Base-by-base conservation (phyloP, 2,329 filamentous ascomycete species). In the Lasiodiplodia gonubiensis region DNA sequence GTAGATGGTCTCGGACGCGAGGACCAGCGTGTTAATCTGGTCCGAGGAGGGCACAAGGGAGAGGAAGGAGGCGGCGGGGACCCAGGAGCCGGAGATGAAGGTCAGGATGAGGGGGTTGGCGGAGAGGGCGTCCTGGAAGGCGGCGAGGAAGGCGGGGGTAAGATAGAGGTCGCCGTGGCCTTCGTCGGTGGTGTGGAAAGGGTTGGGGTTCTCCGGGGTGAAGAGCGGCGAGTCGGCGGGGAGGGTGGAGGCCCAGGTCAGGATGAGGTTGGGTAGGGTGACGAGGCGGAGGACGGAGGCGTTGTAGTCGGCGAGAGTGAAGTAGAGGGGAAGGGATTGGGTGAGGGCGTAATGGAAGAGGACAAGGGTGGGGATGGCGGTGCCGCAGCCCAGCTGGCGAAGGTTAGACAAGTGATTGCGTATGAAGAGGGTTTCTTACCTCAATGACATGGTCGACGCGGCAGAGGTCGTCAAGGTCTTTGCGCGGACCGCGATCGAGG, bases 1-100 rank as follows among this genome's bases (percentile, higher is more conserved):
- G 79, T 95, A 95, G 53, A 95, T 94, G 0, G 92, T 95, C 78
- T 95, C 92, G 0, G 91, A 90, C 0, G 89, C 92, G 1, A 95
- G 80, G 2, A 91, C 2, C 3, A 67, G 78, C 0, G 79, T 80
- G 27, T 81, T 81, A 69, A 81, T 75, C 11, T 77, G 78, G 14
- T 77, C 67, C 11, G 77, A 71, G 0, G 73, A 71, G 0, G 76
- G 80, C 8, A 93, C 78, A 1, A 92, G 79, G 1, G 84, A 76
- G 4, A 91, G 83, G 68, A 94, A 89, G 2, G 79, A 74, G 16
- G 81, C 78, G 0, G 78, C 57, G 0, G 84, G 79, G 0, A 87
- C 89, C 92, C 92, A 95, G 1, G 87, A 90, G 0, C 92, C 92
- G 0, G 92, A 93, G 64, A 93, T 79, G 73, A 94, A 89, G 8